Conservation (phyloP, 768 basidiomycete genomes). For the Cystobasidium onofrii region DNA sequence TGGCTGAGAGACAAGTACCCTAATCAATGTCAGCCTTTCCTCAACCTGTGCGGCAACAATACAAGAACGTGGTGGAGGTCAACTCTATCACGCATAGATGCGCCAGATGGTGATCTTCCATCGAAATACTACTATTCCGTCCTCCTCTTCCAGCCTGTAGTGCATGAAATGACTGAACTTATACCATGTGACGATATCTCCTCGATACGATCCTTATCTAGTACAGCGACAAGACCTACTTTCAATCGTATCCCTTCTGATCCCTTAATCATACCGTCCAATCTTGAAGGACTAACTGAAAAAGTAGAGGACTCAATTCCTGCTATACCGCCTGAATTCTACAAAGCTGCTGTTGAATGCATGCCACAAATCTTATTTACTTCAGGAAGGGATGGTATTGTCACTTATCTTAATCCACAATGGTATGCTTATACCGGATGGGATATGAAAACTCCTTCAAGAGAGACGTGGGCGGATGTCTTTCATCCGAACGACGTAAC, state of each 20-base stretch:
- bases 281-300: neutral
- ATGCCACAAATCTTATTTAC: conserved; percentile 29
- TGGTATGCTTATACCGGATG: conserved; percentile 28
- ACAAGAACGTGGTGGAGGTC: neutral
- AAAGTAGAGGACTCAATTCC: neutral
- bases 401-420: conserved; percentile 27
- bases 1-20: neutral
- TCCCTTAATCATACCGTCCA: neutral
- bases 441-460: neutral
- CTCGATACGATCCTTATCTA: neutral
- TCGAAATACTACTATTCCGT: neutral
- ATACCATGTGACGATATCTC: neutral
- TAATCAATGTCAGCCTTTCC: neutral
- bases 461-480: conserved; percentile 27
- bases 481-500: conserved; percentile 19
- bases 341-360: conserved; percentile 16
- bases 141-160: conserved; percentile 1
- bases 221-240: neutral
- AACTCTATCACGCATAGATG: neutral
- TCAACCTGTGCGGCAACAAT: neutral
- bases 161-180: neutral
- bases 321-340: neutral
- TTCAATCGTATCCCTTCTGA: neutral
- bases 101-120: neutral
- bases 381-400: conserved; percentile 2